phyloP scores from a whole-genome alignment of 176 grass and related monocot species.

The Zizania latifolia region DNA sequence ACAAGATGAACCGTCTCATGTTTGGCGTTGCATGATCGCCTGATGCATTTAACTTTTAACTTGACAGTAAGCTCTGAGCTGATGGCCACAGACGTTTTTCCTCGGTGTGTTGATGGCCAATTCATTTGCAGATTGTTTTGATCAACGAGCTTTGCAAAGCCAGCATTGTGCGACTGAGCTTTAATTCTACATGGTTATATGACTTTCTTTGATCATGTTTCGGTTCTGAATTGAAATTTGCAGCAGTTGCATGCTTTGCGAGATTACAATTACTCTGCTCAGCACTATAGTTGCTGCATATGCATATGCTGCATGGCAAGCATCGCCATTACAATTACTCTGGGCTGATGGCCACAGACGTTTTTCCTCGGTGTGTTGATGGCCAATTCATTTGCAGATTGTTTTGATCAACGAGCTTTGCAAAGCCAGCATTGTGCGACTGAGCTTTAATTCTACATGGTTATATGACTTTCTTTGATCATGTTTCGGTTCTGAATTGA shows the following conservation, averaged over 20 bases:
- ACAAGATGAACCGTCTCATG: constrained; percentile 30
- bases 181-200: neutral
- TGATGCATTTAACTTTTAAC: neutral
- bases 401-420: neutral
- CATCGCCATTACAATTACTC: no score
- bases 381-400: neutral
- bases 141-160: neutral
- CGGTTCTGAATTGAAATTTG: neutral
- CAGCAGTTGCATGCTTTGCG: neutral
- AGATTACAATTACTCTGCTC: neutral
- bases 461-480: neutral
- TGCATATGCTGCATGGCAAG: no score
- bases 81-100: neutral
- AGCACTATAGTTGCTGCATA: neutral
- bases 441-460: neutral
- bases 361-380: neutral
- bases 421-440: neutral
- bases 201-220: neutral
- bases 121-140: neutral
- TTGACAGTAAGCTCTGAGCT: neutral
- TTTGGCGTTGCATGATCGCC: neutral
- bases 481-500: neutral
- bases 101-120: neutral
- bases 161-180: neutral
- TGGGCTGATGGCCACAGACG: neutral